Evolutionary conservation across 495 filamentous ascomycete species (phyloP).

Genomic region (Mytilinidion resinicola): DNA sequence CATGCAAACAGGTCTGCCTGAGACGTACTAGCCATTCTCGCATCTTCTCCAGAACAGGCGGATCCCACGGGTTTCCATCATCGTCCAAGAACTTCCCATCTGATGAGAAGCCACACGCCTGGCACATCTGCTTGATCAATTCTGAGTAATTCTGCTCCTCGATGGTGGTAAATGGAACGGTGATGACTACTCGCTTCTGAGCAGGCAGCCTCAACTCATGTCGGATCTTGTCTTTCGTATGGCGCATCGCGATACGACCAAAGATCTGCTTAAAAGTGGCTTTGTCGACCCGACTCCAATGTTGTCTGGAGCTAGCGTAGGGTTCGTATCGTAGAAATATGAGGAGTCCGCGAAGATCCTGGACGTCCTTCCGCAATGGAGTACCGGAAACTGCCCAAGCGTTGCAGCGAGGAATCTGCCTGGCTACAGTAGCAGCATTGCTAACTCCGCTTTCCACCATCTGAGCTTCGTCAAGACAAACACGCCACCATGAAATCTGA

Average conservation of each 20-base stretch:
- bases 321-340: slow-evolving; percentile 76
- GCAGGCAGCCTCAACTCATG: slow-evolving; percentile 65
- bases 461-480: slow-evolving; percentile 91
- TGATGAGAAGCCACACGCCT: slow-evolving; percentile 56
- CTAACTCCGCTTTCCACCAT: slow-evolving; percentile 87
- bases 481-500: slow-evolving; percentile 80
- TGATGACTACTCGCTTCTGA: slow-evolving; percentile 81
- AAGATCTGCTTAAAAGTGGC: slow-evolving; percentile 61
- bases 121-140: slow-evolving; percentile 66
- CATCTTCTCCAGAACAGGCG: slow-evolving; percentile 57
- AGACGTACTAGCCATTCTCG: slow-evolving; percentile 62
- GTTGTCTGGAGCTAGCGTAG: slow-evolving; percentile 51
- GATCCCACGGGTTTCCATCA: slow-evolving; percentile 58
- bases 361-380: slow-evolving; percentile 71
- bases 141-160: slow-evolving; percentile 82
- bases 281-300: slow-evolving; percentile 60
- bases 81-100: slow-evolving; percentile 54
- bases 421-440: slow-evolving; percentile 73
- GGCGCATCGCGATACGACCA: slow-evolving; percentile 63
- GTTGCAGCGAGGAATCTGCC: slow-evolving; percentile 72
- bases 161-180: slow-evolving; percentile 76
- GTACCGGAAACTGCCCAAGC: slow-evolving; percentile 94
- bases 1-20: slow-evolving; percentile 81
- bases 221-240: slow-evolving; percentile 75
- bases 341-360: slow-evolving; percentile 63